Evolutionary conservation across 2,329 filamentous ascomycete genomes (phyloP).

Genomic region (Sphaerulina musiva): DNA sequence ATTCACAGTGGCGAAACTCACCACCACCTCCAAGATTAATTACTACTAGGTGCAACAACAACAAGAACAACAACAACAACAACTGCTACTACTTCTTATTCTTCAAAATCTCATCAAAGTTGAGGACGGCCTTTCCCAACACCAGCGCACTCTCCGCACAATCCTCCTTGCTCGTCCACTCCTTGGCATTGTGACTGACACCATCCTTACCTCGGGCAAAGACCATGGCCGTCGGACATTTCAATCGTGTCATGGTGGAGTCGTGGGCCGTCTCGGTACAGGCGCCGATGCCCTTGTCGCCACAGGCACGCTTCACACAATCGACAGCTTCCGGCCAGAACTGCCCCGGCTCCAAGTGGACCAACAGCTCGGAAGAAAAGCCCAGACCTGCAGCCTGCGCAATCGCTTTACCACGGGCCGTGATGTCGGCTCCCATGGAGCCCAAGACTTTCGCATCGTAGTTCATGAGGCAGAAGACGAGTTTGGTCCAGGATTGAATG

Average conservation of each 20-base stretch:
- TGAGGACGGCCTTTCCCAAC: constrained; percentile 26
- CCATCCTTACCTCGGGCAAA: constrained; percentile 30
- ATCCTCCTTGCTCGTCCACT: constrained; percentile 28
- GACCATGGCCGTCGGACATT: constrained; percentile 32
- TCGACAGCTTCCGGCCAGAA: constrained; percentile 20
- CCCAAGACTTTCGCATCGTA: constrained; percentile 19
- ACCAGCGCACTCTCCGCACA: constrained; percentile 27
- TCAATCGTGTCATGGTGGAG: constrained; percentile 28
- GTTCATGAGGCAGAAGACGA: constrained; percentile 29
- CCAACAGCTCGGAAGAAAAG: constrained; percentile 1
- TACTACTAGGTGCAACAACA: too few species aligned
- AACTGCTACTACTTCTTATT: constrained; percentile 2
- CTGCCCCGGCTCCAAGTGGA: constrained; percentile 14
- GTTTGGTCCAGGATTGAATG: constrained; percentile 27
- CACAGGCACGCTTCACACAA: constrained; percentile 26
- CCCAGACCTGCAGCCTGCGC: constrained; percentile 1
- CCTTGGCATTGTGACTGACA: constrained; percentile 24
- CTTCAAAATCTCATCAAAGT: constrained; percentile 27
- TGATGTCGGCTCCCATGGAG: constrained; percentile 24
- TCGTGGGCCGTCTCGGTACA: constrained; percentile 29
- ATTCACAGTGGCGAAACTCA: too few species aligned
- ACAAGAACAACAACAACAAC: background rate
- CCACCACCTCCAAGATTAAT: too few species aligned
- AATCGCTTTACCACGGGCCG: constrained; percentile 5
- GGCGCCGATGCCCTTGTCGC: constrained; percentile 25